Conservation (phyloP, 148 eudicot species). For the Nepenthes gracilis region DNA sequence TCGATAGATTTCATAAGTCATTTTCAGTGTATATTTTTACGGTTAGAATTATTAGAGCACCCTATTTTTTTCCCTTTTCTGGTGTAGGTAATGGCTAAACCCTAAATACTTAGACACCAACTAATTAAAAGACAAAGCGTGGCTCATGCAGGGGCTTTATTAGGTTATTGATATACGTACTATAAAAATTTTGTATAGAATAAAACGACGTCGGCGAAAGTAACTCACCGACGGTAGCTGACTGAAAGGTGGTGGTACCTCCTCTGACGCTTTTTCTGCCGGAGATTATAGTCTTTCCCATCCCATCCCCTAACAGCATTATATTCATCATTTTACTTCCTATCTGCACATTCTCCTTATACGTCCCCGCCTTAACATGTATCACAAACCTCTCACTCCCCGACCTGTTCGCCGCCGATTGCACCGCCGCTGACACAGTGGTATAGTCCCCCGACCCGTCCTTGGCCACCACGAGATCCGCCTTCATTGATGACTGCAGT, state of each 20-base stretch:
- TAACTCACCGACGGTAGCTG: constrained; percentile 76
- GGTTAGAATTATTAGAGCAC: too few species aligned
- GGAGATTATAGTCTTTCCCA: constrained; percentile 62
- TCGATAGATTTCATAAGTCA: too few species aligned
- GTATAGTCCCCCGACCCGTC: constrained; percentile 66
- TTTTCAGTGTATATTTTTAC: too few species aligned
- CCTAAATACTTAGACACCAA: too few species aligned
- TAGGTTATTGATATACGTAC: too few species aligned
- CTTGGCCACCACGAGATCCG: constrained; percentile 57
- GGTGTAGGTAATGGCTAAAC: too few species aligned
- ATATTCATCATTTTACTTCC: constrained; percentile 26
- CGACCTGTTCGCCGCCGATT: constrained; percentile 26
- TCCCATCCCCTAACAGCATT: constrained; percentile 75
- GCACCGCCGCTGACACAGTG: constrained; percentile 40
- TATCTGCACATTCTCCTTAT: constrained; percentile 45
- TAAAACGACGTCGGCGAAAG: too few species aligned
- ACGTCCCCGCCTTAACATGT: constrained; percentile 51
- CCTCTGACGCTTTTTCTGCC: constrained; percentile 74
- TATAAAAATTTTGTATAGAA: too few species aligned
- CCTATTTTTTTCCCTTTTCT: too few species aligned
- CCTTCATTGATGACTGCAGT: constrained; percentile 19
- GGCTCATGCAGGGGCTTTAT: too few species aligned
- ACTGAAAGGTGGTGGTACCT: constrained; percentile 53
- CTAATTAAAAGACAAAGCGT: too few species aligned
- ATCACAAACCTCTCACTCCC: constrained; percentile 55